Percentiles rank a stretch among this genome's conserved stretches.
phyloP scores from a whole-genome alignment of 2,329 filamentous ascomycete genomes.

The Colletotrichum falcatum region DNA sequence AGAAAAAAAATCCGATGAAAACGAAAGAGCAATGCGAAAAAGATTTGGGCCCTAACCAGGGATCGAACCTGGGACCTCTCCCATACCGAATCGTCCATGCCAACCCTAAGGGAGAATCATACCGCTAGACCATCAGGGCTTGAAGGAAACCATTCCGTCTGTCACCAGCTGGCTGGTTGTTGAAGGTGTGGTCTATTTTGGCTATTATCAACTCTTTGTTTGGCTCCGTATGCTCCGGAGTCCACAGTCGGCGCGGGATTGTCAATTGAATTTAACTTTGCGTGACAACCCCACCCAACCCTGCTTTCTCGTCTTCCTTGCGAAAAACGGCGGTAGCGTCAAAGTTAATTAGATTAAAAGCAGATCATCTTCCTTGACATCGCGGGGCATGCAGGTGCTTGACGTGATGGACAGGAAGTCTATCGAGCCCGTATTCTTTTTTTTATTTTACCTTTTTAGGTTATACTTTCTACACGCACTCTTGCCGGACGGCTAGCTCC shows the following conservation, averaged over 20 bases:
- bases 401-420: not conserved
- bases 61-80: slow-evolving; percentile 41
- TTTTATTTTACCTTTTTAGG: not conserved
- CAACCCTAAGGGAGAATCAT: slow-evolving; percentile 41
- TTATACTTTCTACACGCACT: not conserved
- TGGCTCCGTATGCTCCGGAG: too few relatives aligned
- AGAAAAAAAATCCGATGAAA: not conserved
- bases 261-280: not conserved
- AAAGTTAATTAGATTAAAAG: too few relatives aligned
- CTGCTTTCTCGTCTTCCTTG: too few relatives aligned
- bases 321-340: too few relatives aligned
- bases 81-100: not conserved
- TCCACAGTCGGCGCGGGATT: too few relatives aligned
- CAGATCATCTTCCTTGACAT: too few relatives aligned
- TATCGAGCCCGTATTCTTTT: slow-evolving; percentile 13
- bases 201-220: too few relatives aligned
- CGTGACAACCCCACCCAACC: not conserved
- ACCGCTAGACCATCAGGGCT: slow-evolving; percentile 41
- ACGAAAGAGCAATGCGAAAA: not conserved
- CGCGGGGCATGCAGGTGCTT: not conserved
- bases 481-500: not conserved
- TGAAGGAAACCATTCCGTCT: not conserved
- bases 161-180: not conserved
- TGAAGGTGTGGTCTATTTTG: too few relatives aligned
- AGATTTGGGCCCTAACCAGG: slow-evolving; percentile 37